Conservation (phyloP, 2,329 filamentous ascomycete genomes). For the Exophiala spinifera region DNA sequence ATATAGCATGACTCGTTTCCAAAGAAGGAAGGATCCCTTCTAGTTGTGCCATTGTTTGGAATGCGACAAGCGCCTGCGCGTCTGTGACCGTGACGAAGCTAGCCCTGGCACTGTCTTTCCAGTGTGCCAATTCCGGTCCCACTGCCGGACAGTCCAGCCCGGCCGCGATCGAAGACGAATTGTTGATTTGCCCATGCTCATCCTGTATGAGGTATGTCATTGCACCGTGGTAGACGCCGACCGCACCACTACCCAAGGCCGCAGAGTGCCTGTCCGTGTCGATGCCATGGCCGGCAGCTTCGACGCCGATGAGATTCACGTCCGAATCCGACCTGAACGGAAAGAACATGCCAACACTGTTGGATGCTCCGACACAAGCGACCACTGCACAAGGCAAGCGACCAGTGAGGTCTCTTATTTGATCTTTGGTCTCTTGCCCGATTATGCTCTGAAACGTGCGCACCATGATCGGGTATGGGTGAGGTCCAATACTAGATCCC, state of each 20-base stretch:
- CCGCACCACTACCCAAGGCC: conserved; percentile 78
- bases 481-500: conserved; percentile 95
- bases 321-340: conserved; percentile 81
- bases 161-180: conserved; percentile 95
- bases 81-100: conserved; percentile 90
- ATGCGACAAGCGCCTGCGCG: conserved; percentile 82
- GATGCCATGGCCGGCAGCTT: conserved; percentile 89
- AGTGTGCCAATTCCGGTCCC: conserved; percentile 82
- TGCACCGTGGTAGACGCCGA: conserved; percentile 93
- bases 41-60: conserved; percentile 79
- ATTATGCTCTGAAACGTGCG: conserved; percentile 97
- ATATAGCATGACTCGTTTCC: conserved; percentile 91
- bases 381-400: conserved; percentile 94
- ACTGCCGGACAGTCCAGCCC: conserved; percentile 97
- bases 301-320: conserved; percentile 88
- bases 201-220: conserved; percentile 94
- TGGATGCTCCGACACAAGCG: conserved; percentile 92
- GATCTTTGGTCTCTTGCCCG: conserved; percentile 86
- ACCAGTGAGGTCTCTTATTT: conserved; percentile 79
- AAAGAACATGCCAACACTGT: conserved; percentile 97
- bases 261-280: conserved; percentile 83
- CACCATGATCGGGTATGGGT: conserved; percentile 96
- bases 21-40: conserved; percentile 97
- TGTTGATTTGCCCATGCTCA: conserved; percentile 84
- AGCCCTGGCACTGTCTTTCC: conserved; percentile 87